Evolutionary conservation across 1,284 basidiomycete species (phyloP).

Genomic region (Ganoderma lingzhi): DNA sequence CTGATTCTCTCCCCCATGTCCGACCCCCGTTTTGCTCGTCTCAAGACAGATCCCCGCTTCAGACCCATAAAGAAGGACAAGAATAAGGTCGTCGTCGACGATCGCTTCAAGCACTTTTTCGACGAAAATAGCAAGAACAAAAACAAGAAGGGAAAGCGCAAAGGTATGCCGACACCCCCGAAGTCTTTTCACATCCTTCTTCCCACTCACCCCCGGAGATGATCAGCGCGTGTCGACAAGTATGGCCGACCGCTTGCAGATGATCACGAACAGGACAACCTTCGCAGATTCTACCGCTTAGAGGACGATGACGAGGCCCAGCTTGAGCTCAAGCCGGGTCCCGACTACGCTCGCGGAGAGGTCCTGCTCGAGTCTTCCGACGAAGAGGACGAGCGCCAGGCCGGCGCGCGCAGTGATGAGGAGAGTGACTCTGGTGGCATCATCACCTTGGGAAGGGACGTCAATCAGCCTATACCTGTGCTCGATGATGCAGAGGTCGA

Average conservation of each 20-base stretch:
- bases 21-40: conserved; percentile 87
- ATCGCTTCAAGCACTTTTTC: conserved; percentile 92
- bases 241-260: conserved; percentile 85
- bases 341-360: conserved; percentile 93
- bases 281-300: conserved; percentile 87
- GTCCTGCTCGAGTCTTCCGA: conserved; percentile 90
- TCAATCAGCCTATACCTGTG: conserved; percentile 49
- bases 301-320: conserved; percentile 57
- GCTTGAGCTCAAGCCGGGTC: conserved; percentile 44
- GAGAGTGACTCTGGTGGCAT: conserved; percentile 59
- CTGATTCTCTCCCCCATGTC: conserved; percentile 56
- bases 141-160: conserved; percentile 47
- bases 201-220: conserved; percentile 23
- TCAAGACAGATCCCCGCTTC: conserved; percentile 95
- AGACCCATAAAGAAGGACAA: conserved; percentile 82
- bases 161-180: conserved; percentile 42
- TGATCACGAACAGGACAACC: conserved; percentile 75
- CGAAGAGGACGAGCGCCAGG: conserved; percentile 65
- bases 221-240: conserved; percentile 83
- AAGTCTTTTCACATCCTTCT: conserved; percentile 18
- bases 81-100: conserved; percentile 89
- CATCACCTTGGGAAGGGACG: conserved; percentile 57
- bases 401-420: conserved; percentile 49
- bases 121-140: conserved; percentile 55
- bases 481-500: conserved; percentile 72